These are phyloP conservation scores for Alternaria sp. DNA, from an alignment of 2,329 filamentous ascomycete species.

Conservation along the genomic window DNA sequence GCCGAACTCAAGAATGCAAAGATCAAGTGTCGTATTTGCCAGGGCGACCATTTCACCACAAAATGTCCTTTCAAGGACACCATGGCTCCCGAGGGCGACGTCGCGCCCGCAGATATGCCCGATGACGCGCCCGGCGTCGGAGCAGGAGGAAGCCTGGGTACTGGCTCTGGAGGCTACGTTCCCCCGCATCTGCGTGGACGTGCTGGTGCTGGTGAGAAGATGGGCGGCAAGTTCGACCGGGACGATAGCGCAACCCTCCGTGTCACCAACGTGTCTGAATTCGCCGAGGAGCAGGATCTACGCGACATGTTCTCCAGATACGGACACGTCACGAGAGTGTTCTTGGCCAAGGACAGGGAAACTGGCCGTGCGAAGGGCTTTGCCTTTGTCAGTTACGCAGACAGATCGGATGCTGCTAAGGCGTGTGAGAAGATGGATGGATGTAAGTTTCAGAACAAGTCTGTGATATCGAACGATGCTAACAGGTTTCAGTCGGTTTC, in stretches of 20 bases:
- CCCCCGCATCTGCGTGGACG: conserved; percentile 91
- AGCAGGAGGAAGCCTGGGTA: conserved; percentile 66
- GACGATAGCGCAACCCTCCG: conserved; percentile 96
- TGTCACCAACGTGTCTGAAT: conserved; percentile 98
- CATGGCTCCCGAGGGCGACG: conserved; percentile 81
- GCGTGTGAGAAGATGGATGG: conserved; percentile 99
- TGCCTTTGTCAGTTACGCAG: conserved; percentile 96
- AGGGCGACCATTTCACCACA: conserved; percentile 98
- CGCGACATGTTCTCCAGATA: conserved; percentile 98
- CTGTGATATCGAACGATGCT: conserved; percentile 18
- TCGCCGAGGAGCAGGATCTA: conserved; percentile 94
- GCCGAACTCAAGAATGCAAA: conserved; percentile 93
- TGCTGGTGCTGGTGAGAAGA: conserved; percentile 77
- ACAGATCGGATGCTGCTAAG: conserved; percentile 86
- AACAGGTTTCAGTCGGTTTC: conserved; percentile 66
- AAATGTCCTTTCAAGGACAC: conserved; percentile 99
- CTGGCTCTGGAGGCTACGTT: conserved; percentile 85
- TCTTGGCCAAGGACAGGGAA: conserved; percentile 97
- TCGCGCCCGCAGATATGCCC: conserved; percentile 57
- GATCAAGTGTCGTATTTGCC: conserved; percentile 99
- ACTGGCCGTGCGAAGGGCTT: conserved; percentile 97
- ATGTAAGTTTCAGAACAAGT: conserved; percentile 61
- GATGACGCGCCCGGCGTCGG: conserved; percentile 54
- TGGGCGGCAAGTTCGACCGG: conserved; percentile 93
- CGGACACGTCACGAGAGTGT: conserved; percentile 95